phyloP scores from a whole-genome alignment of 1,139 yeast genomes.

The Yamadazyma triangularis region DNA sequence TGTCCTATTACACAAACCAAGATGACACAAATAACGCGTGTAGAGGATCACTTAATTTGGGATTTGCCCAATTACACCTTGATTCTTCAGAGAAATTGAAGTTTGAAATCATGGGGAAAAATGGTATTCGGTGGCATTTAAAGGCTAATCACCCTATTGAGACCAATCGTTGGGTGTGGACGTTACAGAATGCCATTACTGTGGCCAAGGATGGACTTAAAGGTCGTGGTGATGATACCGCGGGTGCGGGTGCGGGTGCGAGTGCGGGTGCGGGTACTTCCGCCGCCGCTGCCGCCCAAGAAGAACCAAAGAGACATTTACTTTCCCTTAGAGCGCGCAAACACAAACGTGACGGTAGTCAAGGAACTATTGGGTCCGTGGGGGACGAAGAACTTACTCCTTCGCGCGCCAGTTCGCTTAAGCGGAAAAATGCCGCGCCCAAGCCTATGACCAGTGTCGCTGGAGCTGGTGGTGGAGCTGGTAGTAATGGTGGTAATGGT shows the following conservation, averaged over 20 bases:
- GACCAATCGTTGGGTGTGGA: constrained; percentile 97
- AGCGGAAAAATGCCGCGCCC: constrained; percentile 5
- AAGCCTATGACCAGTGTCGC: constrained; percentile 5
- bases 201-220: constrained; percentile 70
- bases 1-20: constrained; percentile 86
- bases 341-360: constrained; percentile 36
- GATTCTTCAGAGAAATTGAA: constrained; percentile 90
- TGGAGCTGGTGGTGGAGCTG: constrained; percentile 10
- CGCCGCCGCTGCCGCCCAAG: constrained; percentile 9
- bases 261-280: constrained; percentile 3
- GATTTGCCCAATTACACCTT: constrained; percentile 75
- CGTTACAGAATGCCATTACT: constrained; percentile 84
- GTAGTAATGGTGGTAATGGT: not conserved
- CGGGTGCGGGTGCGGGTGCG: constrained; percentile 10
- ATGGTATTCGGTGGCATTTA: constrained; percentile 78
- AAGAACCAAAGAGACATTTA: constrained; percentile 13
- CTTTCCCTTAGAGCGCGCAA: constrained; percentile 25
- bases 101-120: constrained; percentile 74
- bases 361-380: constrained; percentile 26
- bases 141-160: constrained; percentile 95
- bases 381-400: constrained; percentile 15
- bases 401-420: constrained; percentile 15
- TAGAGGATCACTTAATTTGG: constrained; percentile 84
- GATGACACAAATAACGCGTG: constrained; percentile 86
- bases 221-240: constrained; percentile 13